Evolutionary conservation across 768 basidiomycete genomes (phyloP), one percentile per base, ranked within the genome.

Genomic region (Kwoniella botswanensis): DNA sequence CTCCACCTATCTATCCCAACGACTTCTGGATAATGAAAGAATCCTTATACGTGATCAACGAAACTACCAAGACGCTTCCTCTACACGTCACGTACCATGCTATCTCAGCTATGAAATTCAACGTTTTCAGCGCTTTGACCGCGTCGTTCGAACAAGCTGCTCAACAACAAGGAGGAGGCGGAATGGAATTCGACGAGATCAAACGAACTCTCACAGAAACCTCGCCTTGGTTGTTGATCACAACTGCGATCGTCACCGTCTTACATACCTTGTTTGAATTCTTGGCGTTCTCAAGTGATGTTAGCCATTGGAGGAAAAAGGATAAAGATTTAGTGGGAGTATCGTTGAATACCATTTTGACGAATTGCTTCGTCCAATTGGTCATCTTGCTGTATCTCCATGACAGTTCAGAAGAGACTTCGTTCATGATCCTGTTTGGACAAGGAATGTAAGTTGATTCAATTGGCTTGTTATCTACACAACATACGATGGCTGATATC

Each of bases 321-420:
- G 91, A 94, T 76, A 84, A 84, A 71, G 94, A 98, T 82, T 89
- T 98, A 84, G 91, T 92, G 70, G 97, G 97, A 13, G 95, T 99
- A 15, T 96, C 94, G 63, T 88, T 99, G 74, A 89, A 94, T 42
- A 85, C 86, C 4, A 92, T 99, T 76, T 82, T 98, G 75, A 93
- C 93, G 50, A 99, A 98, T 83, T 93, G 95, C 72, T 89, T 98
- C 81, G 92, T 94, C 7, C 85, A 86, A 75, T 82, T 91, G 35
- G 86, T 98, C 77, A 90, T 97, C 77, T 86, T 96, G 42, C 87
- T 98, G 21, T 98, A 97, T 84, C 90, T 98, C 76, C 90, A 95
- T 76, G 95, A 97, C 85, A 95, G 94, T 82, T 93, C 92, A 76
- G 90, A 93, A 64, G 92, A 98, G 82, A 99, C 96, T 41, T 93